These are phyloP conservation scores for Triangularia setosa DNA, from an alignment of 2,329 filamentous ascomycete genomes.

Conservation along the genomic window DNA sequence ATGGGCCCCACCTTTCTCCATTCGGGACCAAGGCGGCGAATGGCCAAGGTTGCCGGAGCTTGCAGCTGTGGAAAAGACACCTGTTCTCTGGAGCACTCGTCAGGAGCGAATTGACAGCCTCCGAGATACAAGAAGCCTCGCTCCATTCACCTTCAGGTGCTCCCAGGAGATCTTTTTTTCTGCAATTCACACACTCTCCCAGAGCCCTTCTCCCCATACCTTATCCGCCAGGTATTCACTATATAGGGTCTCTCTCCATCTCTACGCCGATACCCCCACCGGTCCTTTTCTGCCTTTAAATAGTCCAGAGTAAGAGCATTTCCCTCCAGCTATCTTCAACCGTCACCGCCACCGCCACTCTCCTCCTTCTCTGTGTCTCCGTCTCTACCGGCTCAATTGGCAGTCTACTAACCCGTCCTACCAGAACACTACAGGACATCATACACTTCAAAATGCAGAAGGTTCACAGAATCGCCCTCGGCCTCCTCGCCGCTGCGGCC, in stretches of 20 bases:
- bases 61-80: conserved; percentile 24
- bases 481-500: conserved; percentile 53
- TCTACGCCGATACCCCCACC: conserved; percentile 9
- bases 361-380: no score
- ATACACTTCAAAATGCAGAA: conserved; percentile 39
- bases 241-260: conserved; percentile 12
- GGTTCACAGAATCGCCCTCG: conserved; percentile 48
- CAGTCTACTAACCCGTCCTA: background rate
- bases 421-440: conserved; percentile 8
- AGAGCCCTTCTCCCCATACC: conserved; percentile 18
- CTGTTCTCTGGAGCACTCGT: conserved; percentile 23
- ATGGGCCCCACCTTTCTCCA: conserved; percentile 15
- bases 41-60: conserved; percentile 19
- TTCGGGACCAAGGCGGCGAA: conserved; percentile 15
- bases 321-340: conserved; percentile 8
- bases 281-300: conserved; percentile 25
- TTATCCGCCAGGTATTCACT: conserved; percentile 10
- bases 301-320: conserved; percentile 23
- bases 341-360: background rate
- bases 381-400: no score
- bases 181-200: conserved; percentile 12
- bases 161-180: conserved; percentile 16
- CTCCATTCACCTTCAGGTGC: conserved; percentile 2
- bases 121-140: conserved; percentile 24
- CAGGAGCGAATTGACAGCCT: conserved; percentile 20